Percentiles rank a stretch among this genome's conserved stretches.
These are phyloP conservation scores for Aspergillus leporis DNA, from an alignment of 495 filamentous ascomycete genomes.

Conservation along the genomic window DNA sequence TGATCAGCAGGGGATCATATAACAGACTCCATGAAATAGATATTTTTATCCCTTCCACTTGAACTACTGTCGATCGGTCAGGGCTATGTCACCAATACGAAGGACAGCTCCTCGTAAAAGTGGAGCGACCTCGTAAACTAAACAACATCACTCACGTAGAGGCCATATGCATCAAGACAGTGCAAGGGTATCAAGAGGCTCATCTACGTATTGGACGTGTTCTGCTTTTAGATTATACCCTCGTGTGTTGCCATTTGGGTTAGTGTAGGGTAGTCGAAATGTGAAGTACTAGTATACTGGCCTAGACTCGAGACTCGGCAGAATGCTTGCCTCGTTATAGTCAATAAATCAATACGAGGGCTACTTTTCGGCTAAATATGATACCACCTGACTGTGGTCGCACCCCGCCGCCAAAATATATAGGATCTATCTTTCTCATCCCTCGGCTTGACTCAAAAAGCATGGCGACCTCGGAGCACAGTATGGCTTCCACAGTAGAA, in stretches of 20 bases:
- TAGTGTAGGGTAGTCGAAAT: too few species aligned
- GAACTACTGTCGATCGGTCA: background rate
- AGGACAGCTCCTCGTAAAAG: background rate
- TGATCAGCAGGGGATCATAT: background rate
- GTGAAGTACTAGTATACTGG: too few species aligned
- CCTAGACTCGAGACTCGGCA: too few species aligned
- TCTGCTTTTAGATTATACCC: too few species aligned
- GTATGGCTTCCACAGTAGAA: background rate
- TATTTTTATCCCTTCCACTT: background rate
- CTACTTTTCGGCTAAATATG: too few species aligned
- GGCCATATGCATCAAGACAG: background rate
- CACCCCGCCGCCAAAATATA: too few species aligned
- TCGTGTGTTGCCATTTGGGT: too few species aligned
- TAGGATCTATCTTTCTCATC: too few species aligned
- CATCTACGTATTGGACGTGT: background rate
- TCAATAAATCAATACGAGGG: too few species aligned
- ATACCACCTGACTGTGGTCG: too few species aligned
- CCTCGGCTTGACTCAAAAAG: background rate
- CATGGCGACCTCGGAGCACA: background rate
- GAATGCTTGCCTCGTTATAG: too few species aligned
- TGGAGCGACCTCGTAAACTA: constrained; percentile 1
- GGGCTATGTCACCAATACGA: background rate
- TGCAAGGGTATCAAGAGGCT: background rate
- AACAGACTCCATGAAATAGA: background rate
- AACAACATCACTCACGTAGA: background rate